These are phyloP conservation scores for Barnettozyma botsteinii DNA, from an alignment of 805 yeast species.

Conservation along the genomic window DNA sequence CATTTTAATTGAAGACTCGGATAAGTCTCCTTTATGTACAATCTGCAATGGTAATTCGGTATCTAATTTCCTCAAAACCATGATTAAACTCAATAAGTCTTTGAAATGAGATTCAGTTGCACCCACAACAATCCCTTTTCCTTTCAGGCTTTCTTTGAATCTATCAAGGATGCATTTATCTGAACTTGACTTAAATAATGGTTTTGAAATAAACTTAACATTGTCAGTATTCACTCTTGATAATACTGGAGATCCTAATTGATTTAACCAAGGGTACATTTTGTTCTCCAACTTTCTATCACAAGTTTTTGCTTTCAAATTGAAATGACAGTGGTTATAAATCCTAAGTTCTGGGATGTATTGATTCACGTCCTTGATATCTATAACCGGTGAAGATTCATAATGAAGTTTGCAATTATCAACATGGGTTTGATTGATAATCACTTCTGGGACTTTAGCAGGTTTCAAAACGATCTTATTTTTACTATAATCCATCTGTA, in stretches of 20 bases:
- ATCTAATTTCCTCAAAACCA: conserved; percentile 31
- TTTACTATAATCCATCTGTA: too few relatives aligned
- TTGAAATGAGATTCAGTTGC: conserved; percentile 25
- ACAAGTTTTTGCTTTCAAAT: not conserved
- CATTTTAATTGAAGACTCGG: conserved; percentile 28
- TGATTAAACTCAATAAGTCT: conserved; percentile 30
- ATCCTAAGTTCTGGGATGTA: not conserved
- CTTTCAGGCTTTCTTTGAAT: not conserved
- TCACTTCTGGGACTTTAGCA: too few relatives aligned
- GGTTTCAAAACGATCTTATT: too few relatives aligned
- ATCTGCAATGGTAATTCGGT: conserved; percentile 30
- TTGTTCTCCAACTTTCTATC: not conserved
- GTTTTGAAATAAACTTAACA: not conserved
- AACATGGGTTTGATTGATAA: too few relatives aligned
- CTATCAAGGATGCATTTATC: too few relatives aligned
- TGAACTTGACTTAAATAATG: too few relatives aligned
- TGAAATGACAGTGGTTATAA: conserved; percentile 7
- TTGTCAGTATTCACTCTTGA: not conserved
- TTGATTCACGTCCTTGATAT: too few relatives aligned
- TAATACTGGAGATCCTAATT: not conserved
- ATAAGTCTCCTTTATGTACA: conserved; percentile 25
- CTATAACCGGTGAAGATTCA: too few relatives aligned
- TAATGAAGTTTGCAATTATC: too few relatives aligned
- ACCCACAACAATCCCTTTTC: conserved; percentile 30
- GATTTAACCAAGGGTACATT: conserved; percentile 7